phyloP scores from a whole-genome alignment of 1,284 basidiomycete genomes.

The Tilletiopsis washingtonensis region DNA sequence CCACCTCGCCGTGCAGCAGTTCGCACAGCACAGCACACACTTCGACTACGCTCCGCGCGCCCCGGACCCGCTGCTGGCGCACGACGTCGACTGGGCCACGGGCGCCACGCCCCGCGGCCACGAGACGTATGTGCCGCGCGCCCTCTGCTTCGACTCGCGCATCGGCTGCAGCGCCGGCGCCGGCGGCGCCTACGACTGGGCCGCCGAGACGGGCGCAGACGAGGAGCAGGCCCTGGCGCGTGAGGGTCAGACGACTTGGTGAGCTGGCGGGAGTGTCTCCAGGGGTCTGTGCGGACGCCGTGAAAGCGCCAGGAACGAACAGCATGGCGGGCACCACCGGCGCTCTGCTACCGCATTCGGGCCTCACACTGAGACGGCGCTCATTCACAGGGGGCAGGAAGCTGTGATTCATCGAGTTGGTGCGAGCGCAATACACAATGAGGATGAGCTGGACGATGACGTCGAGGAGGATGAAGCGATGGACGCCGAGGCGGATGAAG shows the following conservation, averaged over 20 bases:
- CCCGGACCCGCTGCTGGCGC: background rate
- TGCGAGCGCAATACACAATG: background rate
- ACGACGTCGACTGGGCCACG: background rate
- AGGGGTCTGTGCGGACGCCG: too few species aligned
- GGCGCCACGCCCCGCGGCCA: background rate
- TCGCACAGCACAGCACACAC: background rate
- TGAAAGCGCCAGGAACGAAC: too few species aligned
- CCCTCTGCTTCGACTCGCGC: background rate
- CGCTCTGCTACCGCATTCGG: too few species aligned
- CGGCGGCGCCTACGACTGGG: background rate
- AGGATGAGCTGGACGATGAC: background rate
- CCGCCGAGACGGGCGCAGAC: background rate
- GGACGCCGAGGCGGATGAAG: background rate
- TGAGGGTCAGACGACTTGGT: too few species aligned
- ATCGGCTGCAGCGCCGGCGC: background rate
- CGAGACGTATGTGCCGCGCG: background rate
- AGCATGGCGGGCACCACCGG: too few species aligned
- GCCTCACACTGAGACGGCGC: too few species aligned
- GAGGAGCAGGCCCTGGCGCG: too few species aligned
- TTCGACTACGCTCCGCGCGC: background rate
- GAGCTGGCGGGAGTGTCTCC: too few species aligned
- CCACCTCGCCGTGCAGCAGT: background rate
- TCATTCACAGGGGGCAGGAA: too few species aligned
- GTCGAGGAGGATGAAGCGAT: background rate
- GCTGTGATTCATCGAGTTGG: too few species aligned